Base-by-base conservation (phyloP, 2,329 filamentous ascomycete genomes). In the Lasiodiplodia citricola region DNA sequence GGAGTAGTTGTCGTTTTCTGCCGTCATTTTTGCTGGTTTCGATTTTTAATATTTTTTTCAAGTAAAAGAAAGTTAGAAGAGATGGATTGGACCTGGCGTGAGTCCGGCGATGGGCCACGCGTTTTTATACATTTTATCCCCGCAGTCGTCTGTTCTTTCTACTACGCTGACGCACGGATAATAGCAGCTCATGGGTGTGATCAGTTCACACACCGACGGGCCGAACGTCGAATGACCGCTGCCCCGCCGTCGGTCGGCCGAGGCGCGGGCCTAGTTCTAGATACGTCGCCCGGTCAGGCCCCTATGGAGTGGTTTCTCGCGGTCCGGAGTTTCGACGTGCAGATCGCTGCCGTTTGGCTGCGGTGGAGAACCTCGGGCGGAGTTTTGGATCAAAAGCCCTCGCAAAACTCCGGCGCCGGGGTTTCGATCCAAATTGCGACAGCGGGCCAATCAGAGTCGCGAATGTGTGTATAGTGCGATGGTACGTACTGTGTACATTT, bases 1-100 rank as follows among this genome's bases (percentile, higher is more conserved):
- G 2, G 50, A 56, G 58, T 68, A 68, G 67, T 47, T 38, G 16
- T 44, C 38, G 25, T 25, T 25, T 13, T 44, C 67, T 28, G 63
- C 51, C 16, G 52, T 18, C 2, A 23, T 2, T 10, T 3, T 18
- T 16, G 62, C 10, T 8, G 1, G 13, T 7, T 38, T 28, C 38
- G 28, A 4, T n/a, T 14, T 31, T 2, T 13, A 7, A 7, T 23
- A 31, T 10, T 23, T 31, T 8, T 35, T 11, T 44, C 44, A 4
- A 6, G 1, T 23, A 0, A 54, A 21, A 1, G 47, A 51, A 51
- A 4, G 28, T 28, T 6, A 6, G 28, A 6, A 2, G 38, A 44
- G 16, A 18, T 16, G 38, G 4, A 28, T 6, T 28, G 28, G 5
- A 28, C 5, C 28, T 28, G 1, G 6, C 28, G 28, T 28, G 28